phyloP scores from a whole-genome alignment of 202 grass and related monocot species.

The Cymbopogon flexuosus region DNA sequence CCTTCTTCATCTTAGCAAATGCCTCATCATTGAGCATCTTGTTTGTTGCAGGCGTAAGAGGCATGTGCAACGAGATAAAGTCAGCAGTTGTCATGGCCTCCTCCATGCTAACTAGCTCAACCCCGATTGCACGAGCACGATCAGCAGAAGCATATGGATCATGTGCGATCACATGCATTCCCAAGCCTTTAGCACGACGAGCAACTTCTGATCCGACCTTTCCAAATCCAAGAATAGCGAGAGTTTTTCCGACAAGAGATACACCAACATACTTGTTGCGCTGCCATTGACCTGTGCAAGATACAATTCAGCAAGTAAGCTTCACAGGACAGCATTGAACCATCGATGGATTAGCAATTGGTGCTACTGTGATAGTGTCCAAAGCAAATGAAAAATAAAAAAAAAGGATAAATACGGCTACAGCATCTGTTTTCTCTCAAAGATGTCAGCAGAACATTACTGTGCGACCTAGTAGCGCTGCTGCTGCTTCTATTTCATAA shows the following conservation, averaged over 20 bases:
- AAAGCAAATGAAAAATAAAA: too few relatives aligned
- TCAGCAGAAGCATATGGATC: constrained; percentile 86
- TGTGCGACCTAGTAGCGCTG: too few relatives aligned
- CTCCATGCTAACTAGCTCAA: constrained; percentile 71
- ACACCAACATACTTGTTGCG: constrained; percentile 87
- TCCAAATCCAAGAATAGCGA: constrained; percentile 73
- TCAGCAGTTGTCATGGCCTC: constrained; percentile 61
- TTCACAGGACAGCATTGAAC: background rate
- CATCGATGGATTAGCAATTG: background rate
- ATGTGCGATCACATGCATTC: constrained; percentile 76
- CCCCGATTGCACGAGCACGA: constrained; percentile 66
- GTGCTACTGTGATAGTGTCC: background rate
- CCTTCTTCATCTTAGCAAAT: constrained; percentile 85
- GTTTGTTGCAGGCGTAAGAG: constrained; percentile 66
- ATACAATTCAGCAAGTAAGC: background rate
- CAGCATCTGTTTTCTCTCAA: too few relatives aligned
- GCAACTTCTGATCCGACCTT: constrained; percentile 85
- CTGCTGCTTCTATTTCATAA: too few relatives aligned
- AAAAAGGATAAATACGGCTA: too few relatives aligned
- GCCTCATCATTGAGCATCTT: constrained; percentile 90
- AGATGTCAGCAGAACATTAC: too few relatives aligned
- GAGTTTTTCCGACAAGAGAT: constrained; percentile 75
- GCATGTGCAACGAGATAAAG: constrained; percentile 86
- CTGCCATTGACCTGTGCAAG: constrained; percentile 53
- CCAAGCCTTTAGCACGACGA: constrained; percentile 69